phyloP scores from a whole-genome alignment of 2,329 filamentous ascomycete genomes.

The Pseudocercospora cruenta region DNA sequence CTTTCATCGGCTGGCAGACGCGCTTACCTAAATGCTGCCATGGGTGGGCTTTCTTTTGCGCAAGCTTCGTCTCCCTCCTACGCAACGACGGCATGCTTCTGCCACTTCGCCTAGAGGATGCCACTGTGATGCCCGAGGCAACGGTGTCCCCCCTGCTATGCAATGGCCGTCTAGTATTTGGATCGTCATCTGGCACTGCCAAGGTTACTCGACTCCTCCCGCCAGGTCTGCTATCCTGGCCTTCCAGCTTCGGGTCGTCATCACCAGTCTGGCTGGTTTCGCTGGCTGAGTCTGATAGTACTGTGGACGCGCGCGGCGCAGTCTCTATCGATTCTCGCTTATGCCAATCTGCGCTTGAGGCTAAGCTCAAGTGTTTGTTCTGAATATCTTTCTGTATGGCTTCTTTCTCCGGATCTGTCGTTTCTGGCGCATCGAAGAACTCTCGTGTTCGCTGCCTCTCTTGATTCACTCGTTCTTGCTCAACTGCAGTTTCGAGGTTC shows the following conservation, averaged over 20 bases:
- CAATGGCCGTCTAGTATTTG: constrained; percentile 13
- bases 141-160: constrained; percentile 23
- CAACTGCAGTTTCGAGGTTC: constrained; percentile 8
- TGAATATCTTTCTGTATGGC: constrained; percentile 24
- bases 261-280: constrained; percentile 16
- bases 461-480: constrained; percentile 7
- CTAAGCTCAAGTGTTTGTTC: constrained; percentile 24
- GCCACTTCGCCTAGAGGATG: constrained; percentile 18
- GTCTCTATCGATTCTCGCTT: constrained; percentile 29
- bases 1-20: neutral
- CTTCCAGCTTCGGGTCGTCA: constrained; percentile 9
- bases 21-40: constrained; percentile 32
- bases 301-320: constrained; percentile 22
- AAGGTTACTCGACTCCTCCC: constrained; percentile 18
- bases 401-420: constrained; percentile 25
- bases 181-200: constrained; percentile 19
- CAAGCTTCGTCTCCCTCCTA: constrained; percentile 32
- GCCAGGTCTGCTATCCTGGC: constrained; percentile 9
- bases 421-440: neutral
- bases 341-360: constrained; percentile 18
- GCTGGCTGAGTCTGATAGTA: constrained; percentile 24
- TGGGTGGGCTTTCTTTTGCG: constrained; percentile 34
- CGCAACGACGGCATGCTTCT: constrained; percentile 30
- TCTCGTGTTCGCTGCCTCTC: constrained; percentile 9
- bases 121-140: constrained; percentile 22